Base-by-base conservation (phyloP, 345 rosid species). In the Aethionema arabicum region DNA sequence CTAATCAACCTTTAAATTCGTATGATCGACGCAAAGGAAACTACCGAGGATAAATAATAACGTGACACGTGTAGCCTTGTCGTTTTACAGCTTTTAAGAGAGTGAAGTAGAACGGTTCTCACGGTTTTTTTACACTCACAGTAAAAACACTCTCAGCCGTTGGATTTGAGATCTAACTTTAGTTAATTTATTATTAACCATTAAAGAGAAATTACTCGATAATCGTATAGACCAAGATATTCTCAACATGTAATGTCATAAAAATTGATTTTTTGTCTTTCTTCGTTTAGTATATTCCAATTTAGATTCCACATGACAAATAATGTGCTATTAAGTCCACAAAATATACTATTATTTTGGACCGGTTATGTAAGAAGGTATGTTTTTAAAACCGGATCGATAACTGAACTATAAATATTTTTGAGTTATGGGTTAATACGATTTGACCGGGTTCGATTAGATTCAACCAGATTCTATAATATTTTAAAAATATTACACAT, bases 31-130 rank as follows among this genome's bases (percentile, higher is more conserved):
- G 73, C 72, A 52, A 69, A n/a, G 6, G n/a, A 31, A 27, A 21
- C 58, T 66, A 54, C 65, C 42, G 35, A 7, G 54, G 47, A 57
- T 54, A 31, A 30, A 69, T 57, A 52, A 69, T 56, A 61, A 39
- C 9, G 13, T 31, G 73, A 61, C 73, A 69, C 73, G 57, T 69
- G 73, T 69, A 38, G 39, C 52, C 2, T 65, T 42, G 0, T 44
- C 31, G 50, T 13, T 54, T 13, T 33, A 32, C 30, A 7, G 36
- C 44, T 52, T 56, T 50, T 0, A 49, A 66, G 58, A 40, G 51
- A 49, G 36, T 57, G 64, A 67, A 58, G 43, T 41, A 31, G 65
- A 67, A 58, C 65, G 72, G 58, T 67, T 58, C 65, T 67, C 52
- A 46, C 62, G 9, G 45, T 30, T 0, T 52, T 27, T 63, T 53